Conservation (phyloP, 1,284 basidiomycete genomes). For the Takashimella koratensis region DNA sequence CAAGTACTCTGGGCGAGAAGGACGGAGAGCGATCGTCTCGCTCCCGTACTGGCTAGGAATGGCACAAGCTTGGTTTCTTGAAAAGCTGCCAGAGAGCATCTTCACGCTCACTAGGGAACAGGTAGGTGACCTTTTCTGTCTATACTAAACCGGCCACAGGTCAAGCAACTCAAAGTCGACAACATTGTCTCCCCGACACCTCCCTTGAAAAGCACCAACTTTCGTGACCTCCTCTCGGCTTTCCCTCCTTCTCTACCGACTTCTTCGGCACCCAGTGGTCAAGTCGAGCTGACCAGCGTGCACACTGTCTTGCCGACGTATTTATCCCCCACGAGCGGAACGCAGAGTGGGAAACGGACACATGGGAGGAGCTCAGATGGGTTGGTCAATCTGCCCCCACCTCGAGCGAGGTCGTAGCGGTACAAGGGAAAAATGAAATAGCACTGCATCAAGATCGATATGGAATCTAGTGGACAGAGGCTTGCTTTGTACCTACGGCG, state of each 20-base stretch:
- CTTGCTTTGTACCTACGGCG: too few relatives aligned
- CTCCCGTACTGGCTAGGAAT: conserved; percentile 61
- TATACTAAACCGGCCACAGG: conserved; percentile 44
- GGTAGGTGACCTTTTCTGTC: conserved; percentile 43
- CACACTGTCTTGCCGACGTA: conserved; percentile 60
- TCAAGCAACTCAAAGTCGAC: conserved; percentile 59
- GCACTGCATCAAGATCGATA: too few relatives aligned
- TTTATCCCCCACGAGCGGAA: conserved; percentile 35
- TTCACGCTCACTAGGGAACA: conserved; percentile 66
- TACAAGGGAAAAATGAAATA: too few relatives aligned
- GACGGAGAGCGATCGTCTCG: conserved; percentile 57
- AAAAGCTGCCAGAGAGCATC: conserved; percentile 60
- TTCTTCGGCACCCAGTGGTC: conserved; percentile 22
- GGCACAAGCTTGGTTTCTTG: conserved; percentile 60
- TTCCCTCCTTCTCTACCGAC: conserved; percentile 42
- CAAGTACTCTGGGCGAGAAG: conserved; percentile 52
- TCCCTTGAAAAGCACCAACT: conserved; percentile 47
- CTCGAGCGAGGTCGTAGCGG: background rate
- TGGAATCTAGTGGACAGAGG: too few relatives aligned
- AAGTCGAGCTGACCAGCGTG: conserved; percentile 53
- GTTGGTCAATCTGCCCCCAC: background rate
- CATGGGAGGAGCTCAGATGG: conserved; percentile 39
- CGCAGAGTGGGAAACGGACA: conserved; percentile 36
- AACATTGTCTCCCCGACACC: conserved; percentile 55
- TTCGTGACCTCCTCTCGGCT: conserved; percentile 51